Conservation (phyloP, 2,329 filamentous ascomycete genomes). For the Diaporthe eres region DNA sequence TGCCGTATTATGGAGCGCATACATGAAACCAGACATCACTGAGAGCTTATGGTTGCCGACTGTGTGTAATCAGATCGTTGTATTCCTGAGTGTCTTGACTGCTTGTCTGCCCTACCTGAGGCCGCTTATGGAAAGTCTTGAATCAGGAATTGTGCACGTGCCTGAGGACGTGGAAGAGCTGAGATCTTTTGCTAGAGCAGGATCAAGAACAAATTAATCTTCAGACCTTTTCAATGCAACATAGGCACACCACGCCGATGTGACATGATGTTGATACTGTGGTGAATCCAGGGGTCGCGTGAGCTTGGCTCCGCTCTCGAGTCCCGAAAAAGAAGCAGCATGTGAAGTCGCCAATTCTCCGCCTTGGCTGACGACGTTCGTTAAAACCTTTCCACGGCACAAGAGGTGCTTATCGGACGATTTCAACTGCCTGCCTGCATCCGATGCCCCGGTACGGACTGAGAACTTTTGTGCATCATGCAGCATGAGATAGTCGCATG, state of each 20-base stretch:
- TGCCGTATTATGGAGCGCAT: slow-evolving; percentile 1
- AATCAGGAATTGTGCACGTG: slow-evolving; percentile 13
- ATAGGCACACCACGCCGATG: no score
- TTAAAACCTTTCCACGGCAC: neutral
- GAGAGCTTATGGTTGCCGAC: slow-evolving; percentile 13
- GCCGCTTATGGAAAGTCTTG: slow-evolving; percentile 27
- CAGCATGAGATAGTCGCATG: neutral
- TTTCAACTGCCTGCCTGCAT: neutral
- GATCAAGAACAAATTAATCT: neutral
- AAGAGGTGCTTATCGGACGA: neutral
- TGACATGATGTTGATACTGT: neutral
- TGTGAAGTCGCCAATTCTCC: neutral
- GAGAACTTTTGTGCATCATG: neutral
- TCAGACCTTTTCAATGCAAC: neutral
- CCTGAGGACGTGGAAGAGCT: slow-evolving; percentile 20
- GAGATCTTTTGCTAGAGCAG: slow-evolving; percentile 1
- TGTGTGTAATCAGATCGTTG: slow-evolving; percentile 2
- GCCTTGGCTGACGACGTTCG: neutral
- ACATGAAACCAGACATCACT: neutral
- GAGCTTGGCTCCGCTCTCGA: neutral
- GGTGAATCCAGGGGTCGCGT: neutral
- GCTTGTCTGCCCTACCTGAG: slow-evolving; percentile 24
- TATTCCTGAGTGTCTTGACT: slow-evolving; percentile 15
- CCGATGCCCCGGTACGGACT: neutral
- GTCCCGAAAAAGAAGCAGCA: neutral